Evolutionary conservation across 2,329 filamentous ascomycete genomes (phyloP), one percentile per base, ranked within the genome.

Genomic region (Chrysoporthe deuterocubensis): DNA sequence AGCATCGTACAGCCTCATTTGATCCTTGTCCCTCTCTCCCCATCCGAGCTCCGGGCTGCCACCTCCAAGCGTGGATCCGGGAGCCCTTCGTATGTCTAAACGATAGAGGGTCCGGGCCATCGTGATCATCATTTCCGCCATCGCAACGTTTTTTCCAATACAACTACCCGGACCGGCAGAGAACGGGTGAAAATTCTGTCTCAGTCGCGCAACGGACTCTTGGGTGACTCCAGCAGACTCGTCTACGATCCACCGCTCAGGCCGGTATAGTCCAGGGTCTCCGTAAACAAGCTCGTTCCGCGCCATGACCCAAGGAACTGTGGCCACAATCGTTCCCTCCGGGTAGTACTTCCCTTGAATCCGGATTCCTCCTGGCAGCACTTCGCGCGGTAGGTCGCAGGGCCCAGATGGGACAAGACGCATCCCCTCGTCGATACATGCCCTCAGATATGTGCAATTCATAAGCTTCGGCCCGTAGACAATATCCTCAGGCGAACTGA

Each of bases 361-460:
- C 1, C 18, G 3, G 1, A 72, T 32, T 1, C 74, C 73, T 3
- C 73, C 72, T 5, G 67, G 6, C 4, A 72, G 71, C 0, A 74
- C 73, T 67, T 73, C 71, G 1, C 74, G 72, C 0, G 72, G 71
- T 0, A 71, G 58, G 4, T 73, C 72, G 62, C 70, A 63, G 0
- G 73, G 68, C 0, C 66, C 66, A 0, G 71, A 18, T 0, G 73
- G 73, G 5, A 65, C 42, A 2, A 76, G 58, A 0, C 74, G 73
- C 72, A 76, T 72, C 1, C 65, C 72, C 37, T 76, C 74, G n/a
- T 76, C 71, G 4, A 76, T 65, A 37, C 71, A 75, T 1, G 74
- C 73, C 4, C 56, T 54, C 2, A 75, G 64, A 52, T 75, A 76
- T 11, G 40, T 62, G 54, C 71, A 73, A 21, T 9, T n/a, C 16